Conservation (phyloP, 2,329 filamentous ascomycete genomes). For the Hymenoscyphus scutula region DNA sequence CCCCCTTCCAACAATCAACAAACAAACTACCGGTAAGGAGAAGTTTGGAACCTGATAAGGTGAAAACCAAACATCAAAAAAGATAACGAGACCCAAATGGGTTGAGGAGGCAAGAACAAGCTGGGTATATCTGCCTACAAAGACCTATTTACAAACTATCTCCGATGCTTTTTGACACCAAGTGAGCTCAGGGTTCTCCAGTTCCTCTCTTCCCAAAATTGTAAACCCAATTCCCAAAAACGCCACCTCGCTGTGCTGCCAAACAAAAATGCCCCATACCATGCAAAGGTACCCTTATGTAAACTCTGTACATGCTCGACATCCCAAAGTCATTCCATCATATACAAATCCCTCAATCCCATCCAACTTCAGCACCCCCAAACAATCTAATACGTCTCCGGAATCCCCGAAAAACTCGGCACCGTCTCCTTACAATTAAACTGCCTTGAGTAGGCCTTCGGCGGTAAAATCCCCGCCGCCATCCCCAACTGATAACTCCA, state of each 20-base stretch:
- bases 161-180: background rate
- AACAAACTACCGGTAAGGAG: too few relatives aligned
- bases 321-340: constrained; percentile 9
- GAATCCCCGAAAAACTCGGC: constrained; percentile 52
- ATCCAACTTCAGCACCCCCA: background rate
- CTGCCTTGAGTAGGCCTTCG: constrained; percentile 66
- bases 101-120: background rate
- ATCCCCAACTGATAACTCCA: constrained; percentile 90
- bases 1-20: too few relatives aligned
- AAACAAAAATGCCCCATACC: background rate
- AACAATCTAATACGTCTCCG: constrained; percentile 56
- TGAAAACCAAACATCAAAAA: background rate
- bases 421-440: constrained; percentile 63
- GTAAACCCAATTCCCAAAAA: constrained; percentile 4
- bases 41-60: background rate
- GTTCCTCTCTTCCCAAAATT: background rate
- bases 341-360: background rate
- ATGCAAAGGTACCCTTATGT: background rate
- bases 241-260: constrained; percentile 1
- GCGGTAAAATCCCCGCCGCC: constrained; percentile 74
- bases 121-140: background rate
- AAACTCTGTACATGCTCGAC: background rate
- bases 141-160: background rate
- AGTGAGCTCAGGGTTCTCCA: background rate
- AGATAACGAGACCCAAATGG: too few relatives aligned